These are phyloP conservation scores for Clavispora vitiphila DNA, from an alignment of 805 yeast genomes.

Conservation along the genomic window DNA sequence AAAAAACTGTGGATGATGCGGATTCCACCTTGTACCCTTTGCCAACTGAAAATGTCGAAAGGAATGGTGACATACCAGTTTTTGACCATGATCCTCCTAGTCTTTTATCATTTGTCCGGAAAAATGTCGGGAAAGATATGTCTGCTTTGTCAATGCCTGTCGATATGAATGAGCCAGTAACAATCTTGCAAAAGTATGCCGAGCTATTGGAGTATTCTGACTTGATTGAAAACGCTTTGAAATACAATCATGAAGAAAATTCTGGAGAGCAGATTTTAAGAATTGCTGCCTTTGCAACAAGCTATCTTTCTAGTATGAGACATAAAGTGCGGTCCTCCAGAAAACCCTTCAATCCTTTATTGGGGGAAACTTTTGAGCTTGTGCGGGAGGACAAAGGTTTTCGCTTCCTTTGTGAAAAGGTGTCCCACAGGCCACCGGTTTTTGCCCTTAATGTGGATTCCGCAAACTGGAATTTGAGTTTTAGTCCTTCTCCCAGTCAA, in stretches of 20 bases:
- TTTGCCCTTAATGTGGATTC: constrained; percentile 79
- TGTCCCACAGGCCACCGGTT: constrained; percentile 79
- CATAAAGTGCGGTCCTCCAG: constrained; percentile 71
- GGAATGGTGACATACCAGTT: constrained; percentile 57
- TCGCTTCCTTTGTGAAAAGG: constrained; percentile 78
- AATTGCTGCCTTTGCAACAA: constrained; percentile 78
- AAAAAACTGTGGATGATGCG: constrained; percentile 11
- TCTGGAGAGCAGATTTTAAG: constrained; percentile 58
- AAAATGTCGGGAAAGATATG: constrained; percentile 89
- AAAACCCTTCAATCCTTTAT: constrained; percentile 90
- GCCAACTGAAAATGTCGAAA: constrained; percentile 42
- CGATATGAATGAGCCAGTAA: constrained; percentile 85
- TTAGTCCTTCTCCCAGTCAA: constrained; percentile 69
- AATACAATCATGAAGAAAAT: constrained; percentile 34
- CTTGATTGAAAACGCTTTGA: constrained; percentile 59
- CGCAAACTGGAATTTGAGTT: constrained; percentile 61
- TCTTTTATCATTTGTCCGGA: constrained; percentile 69
- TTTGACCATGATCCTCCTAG: constrained; percentile 75
- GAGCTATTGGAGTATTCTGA: constrained; percentile 76
- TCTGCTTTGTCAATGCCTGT: constrained; percentile 90
- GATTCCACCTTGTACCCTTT: constrained; percentile 60
- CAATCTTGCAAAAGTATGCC: constrained; percentile 72
- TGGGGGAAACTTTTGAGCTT: constrained; percentile 90
- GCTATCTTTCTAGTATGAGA: constrained; percentile 65
- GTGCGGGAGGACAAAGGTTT: constrained; percentile 79